Evolutionary conservation across 2,329 filamentous ascomycete genomes (phyloP), one percentile per base, ranked within the genome.

Genomic region (Aspergillus costaricaensis): DNA sequence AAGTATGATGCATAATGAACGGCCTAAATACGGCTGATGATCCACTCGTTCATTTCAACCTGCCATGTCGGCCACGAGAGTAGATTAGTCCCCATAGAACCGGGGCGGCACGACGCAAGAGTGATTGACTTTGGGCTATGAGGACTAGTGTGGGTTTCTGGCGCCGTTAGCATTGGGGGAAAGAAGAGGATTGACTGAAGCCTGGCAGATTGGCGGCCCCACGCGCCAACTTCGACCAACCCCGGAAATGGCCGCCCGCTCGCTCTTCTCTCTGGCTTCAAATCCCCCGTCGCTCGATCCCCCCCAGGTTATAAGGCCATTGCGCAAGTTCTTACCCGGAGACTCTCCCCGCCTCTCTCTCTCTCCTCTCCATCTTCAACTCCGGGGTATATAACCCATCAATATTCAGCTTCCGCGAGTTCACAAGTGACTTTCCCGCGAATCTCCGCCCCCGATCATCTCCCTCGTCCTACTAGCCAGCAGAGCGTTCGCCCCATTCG

Each of bases 171-270:
- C 41, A 44, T 19, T 21, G 41, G 19, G 19, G 41, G 41, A 4
- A 19, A 6, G 39, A 44, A 23, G 32, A 36, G 19, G 41, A 23
- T 23, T 19, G 10, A 21, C 17, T 44, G 41, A 44, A 23, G 41
- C 41, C 41, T 49, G 44, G 44, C 44, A 25, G 44, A 49, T 30
- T 21, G 38, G 38, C 52, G 38, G 52, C 52, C 52, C 52, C 52
- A 55, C 52, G 52, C 38, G 52, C n/a, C 23, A 55, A 55, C 39
- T 14, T 54, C 15, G 27, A 41, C 12, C 27, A 44, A 55, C 52
- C 52, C 52, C 52, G 52, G 52, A 55, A 36, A 32, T 55, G 38
- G 43, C 52, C 38, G 25, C 51, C 51, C 32, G 52, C 38, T 44
- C 38, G 23, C 52, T 43, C 23, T 55, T 43, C 39, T 32, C 50